Conservation (phyloP, 2,329 filamentous ascomycete genomes). For the Paraphoma sp. region DNA sequence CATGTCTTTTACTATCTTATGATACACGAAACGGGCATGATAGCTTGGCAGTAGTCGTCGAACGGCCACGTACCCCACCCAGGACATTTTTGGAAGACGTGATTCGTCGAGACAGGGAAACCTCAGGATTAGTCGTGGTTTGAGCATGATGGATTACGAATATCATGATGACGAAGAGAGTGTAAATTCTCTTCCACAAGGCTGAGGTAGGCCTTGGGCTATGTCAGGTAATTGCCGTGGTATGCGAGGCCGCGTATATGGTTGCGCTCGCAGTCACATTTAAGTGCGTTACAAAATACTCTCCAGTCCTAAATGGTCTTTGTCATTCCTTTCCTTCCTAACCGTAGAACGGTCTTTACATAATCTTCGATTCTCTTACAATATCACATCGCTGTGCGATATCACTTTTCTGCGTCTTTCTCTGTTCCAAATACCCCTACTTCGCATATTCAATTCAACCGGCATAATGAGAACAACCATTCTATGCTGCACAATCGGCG, state of each 20-base stretch:
- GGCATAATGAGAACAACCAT: conserved; percentile 22
- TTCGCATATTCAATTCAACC: not conserved
- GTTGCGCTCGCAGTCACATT: not conserved
- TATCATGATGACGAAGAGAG: conserved; percentile 1
- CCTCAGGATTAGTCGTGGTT: conserved; percentile 19
- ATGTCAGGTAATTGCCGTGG: not conserved
- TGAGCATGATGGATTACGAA: conserved; percentile 11
- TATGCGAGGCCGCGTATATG: not conserved
- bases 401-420: not conserved
- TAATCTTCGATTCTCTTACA: conserved; percentile 14
- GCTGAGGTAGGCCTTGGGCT: not conserved
- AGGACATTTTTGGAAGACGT: not conserved
- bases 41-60: conserved; percentile 19
- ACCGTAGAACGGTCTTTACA: conserved; percentile 34
- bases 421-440: not conserved
- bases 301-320: conserved; percentile 7
- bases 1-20: conserved; percentile 7
- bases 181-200: not conserved
- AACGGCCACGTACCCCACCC: conserved; percentile 8
- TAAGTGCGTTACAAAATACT: not conserved
- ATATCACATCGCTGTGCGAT: conserved; percentile 36
- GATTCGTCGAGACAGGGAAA: conserved; percentile 11
- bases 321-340: conserved; percentile 27
- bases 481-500: conserved; percentile 16
- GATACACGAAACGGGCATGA: conserved; percentile 21